Evolutionary conservation across 202 grass and related monocot genomes (phyloP).

Genomic region (Musa balbisiana): DNA sequence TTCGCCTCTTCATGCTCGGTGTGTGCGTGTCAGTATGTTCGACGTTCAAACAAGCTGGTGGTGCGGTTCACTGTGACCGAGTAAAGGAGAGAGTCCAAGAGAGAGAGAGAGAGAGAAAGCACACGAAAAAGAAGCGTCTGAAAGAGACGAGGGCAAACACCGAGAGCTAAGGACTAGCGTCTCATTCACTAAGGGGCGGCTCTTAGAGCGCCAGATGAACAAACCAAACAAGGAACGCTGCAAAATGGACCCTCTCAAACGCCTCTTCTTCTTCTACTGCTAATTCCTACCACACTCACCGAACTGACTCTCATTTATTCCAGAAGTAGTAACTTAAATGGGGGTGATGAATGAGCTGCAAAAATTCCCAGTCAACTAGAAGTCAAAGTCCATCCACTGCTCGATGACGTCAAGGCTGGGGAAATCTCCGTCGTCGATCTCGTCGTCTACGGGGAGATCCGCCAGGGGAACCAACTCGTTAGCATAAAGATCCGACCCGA

Average conservation of each 20-base stretch:
- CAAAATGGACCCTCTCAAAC: not conserved
- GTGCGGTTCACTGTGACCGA: too few relatives aligned
- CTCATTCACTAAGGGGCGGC: not conserved
- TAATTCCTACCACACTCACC: not conserved
- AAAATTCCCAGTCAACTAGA: not conserved
- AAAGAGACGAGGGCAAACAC: too few relatives aligned
- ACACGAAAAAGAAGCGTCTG: too few relatives aligned
- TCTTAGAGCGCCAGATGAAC: not conserved
- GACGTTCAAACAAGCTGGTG: too few relatives aligned
- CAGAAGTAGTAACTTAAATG: not conserved
- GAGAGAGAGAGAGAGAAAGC: too few relatives aligned
- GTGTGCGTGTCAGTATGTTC: too few relatives aligned
- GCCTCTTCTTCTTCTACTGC: not conserved
- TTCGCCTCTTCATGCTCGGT: too few relatives aligned
- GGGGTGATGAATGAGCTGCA: not conserved
- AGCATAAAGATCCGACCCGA: not conserved
- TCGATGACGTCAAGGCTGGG: not conserved
- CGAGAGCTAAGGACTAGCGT: too few relatives aligned
- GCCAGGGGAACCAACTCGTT: not conserved
- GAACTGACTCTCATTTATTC: not conserved
- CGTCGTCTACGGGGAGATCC: not conserved
- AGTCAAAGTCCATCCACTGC: slow-evolving; percentile 4
- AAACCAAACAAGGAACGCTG: not conserved
- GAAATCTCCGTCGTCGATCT: not conserved
- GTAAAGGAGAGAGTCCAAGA: too few relatives aligned